Evolutionary conservation across 352 stramenopile species (phyloP).

Genomic region (Globisporangium ultimum): DNA sequence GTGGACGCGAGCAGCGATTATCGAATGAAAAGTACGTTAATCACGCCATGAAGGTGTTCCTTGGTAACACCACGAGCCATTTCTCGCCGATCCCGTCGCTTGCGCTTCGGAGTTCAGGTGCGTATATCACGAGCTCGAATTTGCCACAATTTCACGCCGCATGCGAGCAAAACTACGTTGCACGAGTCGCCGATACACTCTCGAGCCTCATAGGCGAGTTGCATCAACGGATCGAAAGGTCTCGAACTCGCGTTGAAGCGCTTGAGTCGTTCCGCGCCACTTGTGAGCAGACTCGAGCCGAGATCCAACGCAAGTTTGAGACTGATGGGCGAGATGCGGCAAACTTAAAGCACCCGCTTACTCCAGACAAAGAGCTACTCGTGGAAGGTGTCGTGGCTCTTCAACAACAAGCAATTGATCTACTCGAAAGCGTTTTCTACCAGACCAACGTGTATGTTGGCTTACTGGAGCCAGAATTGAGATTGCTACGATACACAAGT

Average conservation of each 20-base stretch:
- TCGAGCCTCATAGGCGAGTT: slow-evolving; percentile 34
- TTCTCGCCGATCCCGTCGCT: slow-evolving; percentile 31
- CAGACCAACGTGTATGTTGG: slow-evolving; percentile 60
- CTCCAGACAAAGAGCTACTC: slow-evolving; percentile 36
- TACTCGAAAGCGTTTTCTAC: slow-evolving; percentile 33
- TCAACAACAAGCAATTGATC: slow-evolving; percentile 24
- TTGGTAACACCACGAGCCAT: slow-evolving; percentile 28
- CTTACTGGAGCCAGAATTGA: slow-evolving; percentile 46
- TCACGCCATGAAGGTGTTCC: slow-evolving; percentile 32
- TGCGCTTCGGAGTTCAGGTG: slow-evolving; percentile 13
- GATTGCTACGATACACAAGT: slow-evolving; percentile 45
- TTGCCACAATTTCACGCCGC: slow-evolving; percentile 35
- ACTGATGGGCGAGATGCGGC: not conserved
- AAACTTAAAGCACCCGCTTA: slow-evolving; percentile 6
- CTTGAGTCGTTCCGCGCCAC: slow-evolving; percentile 22
- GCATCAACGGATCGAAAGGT: slow-evolving; percentile 36
- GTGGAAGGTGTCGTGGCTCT: slow-evolving; percentile 35
- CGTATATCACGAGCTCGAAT: slow-evolving; percentile 39
- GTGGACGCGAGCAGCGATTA: slow-evolving; percentile 9
- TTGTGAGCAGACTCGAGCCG: slow-evolving; percentile 24
- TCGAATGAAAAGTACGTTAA: slow-evolving; percentile 46
- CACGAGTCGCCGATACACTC: slow-evolving; percentile 29
- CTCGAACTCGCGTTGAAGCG: slow-evolving; percentile 25
- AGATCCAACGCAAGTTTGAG: not conserved
- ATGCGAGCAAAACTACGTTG: slow-evolving; percentile 53